These are phyloP conservation scores for Cyclaneusma minus DNA, from an alignment of 2,329 filamentous ascomycete genomes.

Conservation along the genomic window DNA sequence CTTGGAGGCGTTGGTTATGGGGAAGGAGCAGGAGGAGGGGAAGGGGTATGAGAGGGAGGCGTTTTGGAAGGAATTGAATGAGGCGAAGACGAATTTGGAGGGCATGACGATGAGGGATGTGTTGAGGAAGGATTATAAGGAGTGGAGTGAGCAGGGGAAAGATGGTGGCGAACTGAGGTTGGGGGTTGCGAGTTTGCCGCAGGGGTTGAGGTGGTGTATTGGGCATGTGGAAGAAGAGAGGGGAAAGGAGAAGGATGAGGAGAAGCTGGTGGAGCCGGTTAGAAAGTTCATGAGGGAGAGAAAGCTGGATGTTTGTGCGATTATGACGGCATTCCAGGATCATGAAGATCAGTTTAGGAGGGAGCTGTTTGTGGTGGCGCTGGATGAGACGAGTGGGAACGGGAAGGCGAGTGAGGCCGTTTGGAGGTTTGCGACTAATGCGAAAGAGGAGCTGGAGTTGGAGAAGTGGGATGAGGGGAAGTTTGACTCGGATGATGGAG, in stretches of 20 bases:
- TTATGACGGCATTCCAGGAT: conserved; percentile 53
- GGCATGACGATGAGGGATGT: conserved; percentile 47
- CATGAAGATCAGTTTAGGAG: conserved; percentile 40
- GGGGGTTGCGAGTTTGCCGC: conserved; percentile 53
- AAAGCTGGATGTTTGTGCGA: conserved; percentile 41
- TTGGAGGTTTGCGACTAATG: conserved; percentile 33
- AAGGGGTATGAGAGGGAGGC: conserved; percentile 31
- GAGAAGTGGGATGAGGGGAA: conserved; percentile 33
- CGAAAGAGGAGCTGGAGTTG: conserved; percentile 36
- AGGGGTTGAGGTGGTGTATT: conserved; percentile 43
- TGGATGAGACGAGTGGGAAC: conserved; percentile 29
- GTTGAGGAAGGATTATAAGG: conserved; percentile 72
- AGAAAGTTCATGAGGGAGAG: conserved; percentile 37
- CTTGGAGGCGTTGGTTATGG: conserved; percentile 35
- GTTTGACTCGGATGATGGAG: conserved; percentile 27
- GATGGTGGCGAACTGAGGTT: conserved; percentile 36
- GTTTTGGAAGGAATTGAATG: conserved; percentile 44
- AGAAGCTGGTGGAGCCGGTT: conserved; percentile 31
- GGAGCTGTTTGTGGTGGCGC: conserved; percentile 53
- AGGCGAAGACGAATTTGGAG: conserved; percentile 54
- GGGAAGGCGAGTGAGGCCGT: conserved; percentile 35
- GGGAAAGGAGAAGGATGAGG: conserved; percentile 30
- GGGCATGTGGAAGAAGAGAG: too few relatives aligned
- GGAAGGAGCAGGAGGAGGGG: conserved; percentile 6
- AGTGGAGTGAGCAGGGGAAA: conserved; percentile 58